A percentile compares a stretch with the other conserved stretches of the same genome.
Evolutionary conservation across 345 rosid genomes (phyloP).

Genomic region (Eucalyptus cloeziana): DNA sequence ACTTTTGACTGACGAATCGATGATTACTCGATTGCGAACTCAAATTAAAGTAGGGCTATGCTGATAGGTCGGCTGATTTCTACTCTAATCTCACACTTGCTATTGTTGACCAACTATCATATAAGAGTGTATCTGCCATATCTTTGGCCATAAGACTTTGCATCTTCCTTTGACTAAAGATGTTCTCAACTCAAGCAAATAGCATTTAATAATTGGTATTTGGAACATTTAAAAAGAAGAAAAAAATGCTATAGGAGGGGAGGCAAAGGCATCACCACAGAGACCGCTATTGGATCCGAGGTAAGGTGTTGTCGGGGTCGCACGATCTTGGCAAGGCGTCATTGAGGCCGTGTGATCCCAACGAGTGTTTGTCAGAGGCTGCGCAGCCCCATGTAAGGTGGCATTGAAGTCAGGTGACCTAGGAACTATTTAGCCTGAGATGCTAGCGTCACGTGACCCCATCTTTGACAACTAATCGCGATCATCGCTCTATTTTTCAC

Average conservation of each 20-base stretch:
- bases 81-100: neutral
- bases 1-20: neutral
- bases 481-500: neutral
- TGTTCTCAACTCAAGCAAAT: neutral
- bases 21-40: neutral
- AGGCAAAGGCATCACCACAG: neutral
- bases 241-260: neutral
- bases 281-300: neutral
- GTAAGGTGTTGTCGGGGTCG: neutral
- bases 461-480: neutral
- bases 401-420: neutral
- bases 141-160: neutral
- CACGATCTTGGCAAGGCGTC: neutral
- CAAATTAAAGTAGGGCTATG: neutral
- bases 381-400: neutral
- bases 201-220: neutral
- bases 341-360: neutral
- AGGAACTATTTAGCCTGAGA: neutral
- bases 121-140: neutral
- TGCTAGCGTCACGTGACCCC: neutral
- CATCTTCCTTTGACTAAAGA: neutral
- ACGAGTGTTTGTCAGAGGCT: neutral
- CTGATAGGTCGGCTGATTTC: neutral
- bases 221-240: neutral
- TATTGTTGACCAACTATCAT: neutral